A percentile compares a stretch with the other conserved stretches of the same genome.
These are phyloP conservation scores for Penicillium pancosmium DNA, from an alignment of 495 filamentous ascomycete species.

Conservation along the genomic window DNA sequence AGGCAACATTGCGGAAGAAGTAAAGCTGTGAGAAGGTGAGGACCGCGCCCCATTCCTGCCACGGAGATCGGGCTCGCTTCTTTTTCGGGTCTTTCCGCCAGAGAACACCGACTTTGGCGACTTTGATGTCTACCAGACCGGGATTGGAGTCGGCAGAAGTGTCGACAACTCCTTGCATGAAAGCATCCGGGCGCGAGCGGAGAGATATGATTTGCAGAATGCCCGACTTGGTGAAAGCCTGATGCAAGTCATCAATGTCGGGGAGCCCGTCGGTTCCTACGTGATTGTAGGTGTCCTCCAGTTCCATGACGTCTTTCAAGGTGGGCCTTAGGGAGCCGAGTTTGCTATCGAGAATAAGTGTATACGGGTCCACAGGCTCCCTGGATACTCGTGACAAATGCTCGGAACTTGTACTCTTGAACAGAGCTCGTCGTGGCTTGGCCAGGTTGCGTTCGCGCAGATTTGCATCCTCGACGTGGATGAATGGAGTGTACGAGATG, in stretches of 20 bases:
- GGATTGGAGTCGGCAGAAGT: slow-evolving; percentile 88
- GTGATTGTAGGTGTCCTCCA: slow-evolving; percentile 92
- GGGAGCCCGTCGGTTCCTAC: slow-evolving; percentile 71
- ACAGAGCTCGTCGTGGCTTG: slow-evolving; percentile 71
- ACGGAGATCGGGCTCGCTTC: slow-evolving; percentile 92
- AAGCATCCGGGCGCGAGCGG: slow-evolving; percentile 90
- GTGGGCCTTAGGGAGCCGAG: slow-evolving; percentile 80
- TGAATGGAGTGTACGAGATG: slow-evolving; percentile 96
- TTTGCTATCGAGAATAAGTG: slow-evolving; percentile 85
- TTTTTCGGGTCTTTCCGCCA: slow-evolving; percentile 97
- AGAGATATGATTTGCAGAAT: slow-evolving; percentile 93
- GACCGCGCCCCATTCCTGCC: slow-evolving; percentile 98
- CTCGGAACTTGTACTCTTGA: slow-evolving; percentile 69
- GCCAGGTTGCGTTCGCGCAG: slow-evolving; percentile 74
- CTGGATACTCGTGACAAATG: slow-evolving; percentile 65
- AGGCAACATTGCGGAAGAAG: slow-evolving; percentile 89
- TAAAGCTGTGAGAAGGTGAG: slow-evolving; percentile 94
- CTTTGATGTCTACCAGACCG: slow-evolving; percentile 94
- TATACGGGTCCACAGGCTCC: slow-evolving; percentile 94
- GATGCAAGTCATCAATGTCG: slow-evolving; percentile 77
- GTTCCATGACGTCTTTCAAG: slow-evolving; percentile 85
- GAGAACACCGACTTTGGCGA: slow-evolving; percentile 92
- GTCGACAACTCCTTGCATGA: slow-evolving; percentile 81
- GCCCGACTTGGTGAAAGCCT: slow-evolving; percentile 85
- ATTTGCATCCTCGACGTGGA: slow-evolving; percentile 93